Evolutionary conservation across 2,329 filamentous ascomycete species (phyloP).

Genomic region (Zymoseptoria passerinii): DNA sequence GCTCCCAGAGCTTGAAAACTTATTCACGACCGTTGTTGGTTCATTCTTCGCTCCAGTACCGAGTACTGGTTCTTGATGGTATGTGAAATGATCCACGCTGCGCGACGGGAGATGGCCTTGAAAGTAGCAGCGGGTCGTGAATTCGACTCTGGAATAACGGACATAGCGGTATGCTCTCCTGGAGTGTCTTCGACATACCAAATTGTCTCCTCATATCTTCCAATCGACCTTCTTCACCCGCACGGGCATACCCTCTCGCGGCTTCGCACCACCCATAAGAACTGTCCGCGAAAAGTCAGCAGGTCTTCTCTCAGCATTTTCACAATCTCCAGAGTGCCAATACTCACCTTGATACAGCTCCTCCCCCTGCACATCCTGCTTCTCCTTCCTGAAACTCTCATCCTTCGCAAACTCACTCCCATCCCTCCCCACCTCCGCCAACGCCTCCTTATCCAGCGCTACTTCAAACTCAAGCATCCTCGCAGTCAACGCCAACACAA

Average conservation of each 20-base stretch:
- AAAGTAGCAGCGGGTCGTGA: neutral
- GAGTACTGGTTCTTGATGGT: no score
- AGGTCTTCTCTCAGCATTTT: neutral
- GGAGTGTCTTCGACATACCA: no score
- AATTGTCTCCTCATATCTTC: neutral
- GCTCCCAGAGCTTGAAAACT: no score
- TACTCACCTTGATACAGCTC: constrained; percentile 20
- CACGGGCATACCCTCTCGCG: constrained; percentile 26
- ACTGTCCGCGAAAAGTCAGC: neutral
- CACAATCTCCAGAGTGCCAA: neutral
- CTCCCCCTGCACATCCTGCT: constrained; percentile 22
- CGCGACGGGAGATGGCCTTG: no score
- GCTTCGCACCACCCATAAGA: constrained; percentile 23
- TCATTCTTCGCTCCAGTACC: no score
- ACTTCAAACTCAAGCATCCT: constrained; percentile 43
- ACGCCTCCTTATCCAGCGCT: constrained; percentile 24
- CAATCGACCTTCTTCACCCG: constrained; percentile 11
- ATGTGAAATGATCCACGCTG: no score
- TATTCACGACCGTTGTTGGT: no score
- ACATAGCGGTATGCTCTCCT: no score
- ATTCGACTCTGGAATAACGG: neutral
- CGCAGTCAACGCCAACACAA: constrained; percentile 41
- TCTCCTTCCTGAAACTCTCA: constrained; percentile 13
- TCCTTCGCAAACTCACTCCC: constrained; percentile 25
- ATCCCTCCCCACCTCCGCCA: constrained; percentile 25